Evolutionary conservation across 805 yeast species (phyloP).

Genomic region (Wickerhamiella allomyrinae): DNA sequence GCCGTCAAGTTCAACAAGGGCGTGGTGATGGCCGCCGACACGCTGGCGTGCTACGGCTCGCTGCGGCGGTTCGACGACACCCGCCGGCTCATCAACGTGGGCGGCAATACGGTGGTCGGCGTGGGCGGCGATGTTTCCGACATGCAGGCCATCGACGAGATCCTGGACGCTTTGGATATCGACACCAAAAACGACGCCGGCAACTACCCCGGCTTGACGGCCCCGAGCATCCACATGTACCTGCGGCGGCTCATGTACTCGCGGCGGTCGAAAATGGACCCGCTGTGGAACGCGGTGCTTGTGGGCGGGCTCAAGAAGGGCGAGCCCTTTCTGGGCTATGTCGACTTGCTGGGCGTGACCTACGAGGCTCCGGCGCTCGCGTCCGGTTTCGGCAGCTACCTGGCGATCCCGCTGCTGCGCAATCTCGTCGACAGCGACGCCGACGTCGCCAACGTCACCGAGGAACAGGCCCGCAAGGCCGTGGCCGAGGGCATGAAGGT

Average conservation of each 20-base stretch:
- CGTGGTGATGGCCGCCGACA: conserved; percentile 88
- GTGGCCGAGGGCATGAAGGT: conserved; percentile 84
- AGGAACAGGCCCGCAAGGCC: conserved; percentile 63
- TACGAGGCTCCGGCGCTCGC: conserved; percentile 81
- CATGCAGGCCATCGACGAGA: conserved; percentile 65
- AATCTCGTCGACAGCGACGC: conserved; percentile 65
- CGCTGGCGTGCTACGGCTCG: conserved; percentile 83
- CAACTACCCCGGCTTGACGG: conserved; percentile 39
- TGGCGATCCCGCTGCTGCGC: conserved; percentile 86
- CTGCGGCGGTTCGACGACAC: conserved; percentile 71
- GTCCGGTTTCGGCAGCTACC: conserved; percentile 91
- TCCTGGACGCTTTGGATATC: conserved; percentile 63
- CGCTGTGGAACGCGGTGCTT: conserved; percentile 85
- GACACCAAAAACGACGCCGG: conserved; percentile 66
- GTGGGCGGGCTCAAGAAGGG: conserved; percentile 80
- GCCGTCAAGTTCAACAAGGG: conserved; percentile 86
- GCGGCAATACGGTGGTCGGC: conserved; percentile 78
- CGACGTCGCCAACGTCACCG: conserved; percentile 53
- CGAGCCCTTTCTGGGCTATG: conserved; percentile 67
- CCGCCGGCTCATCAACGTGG: conserved; percentile 76
- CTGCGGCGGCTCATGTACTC: conserved; percentile 69
- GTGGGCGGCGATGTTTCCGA: conserved; percentile 91
- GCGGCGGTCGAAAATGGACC: conserved; percentile 87
- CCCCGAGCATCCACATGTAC: conserved; percentile 82
- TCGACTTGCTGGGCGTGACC: conserved; percentile 83